Base-by-base conservation (phyloP, 176 grass and related monocot genomes). In the Thalia dealbata region DNA sequence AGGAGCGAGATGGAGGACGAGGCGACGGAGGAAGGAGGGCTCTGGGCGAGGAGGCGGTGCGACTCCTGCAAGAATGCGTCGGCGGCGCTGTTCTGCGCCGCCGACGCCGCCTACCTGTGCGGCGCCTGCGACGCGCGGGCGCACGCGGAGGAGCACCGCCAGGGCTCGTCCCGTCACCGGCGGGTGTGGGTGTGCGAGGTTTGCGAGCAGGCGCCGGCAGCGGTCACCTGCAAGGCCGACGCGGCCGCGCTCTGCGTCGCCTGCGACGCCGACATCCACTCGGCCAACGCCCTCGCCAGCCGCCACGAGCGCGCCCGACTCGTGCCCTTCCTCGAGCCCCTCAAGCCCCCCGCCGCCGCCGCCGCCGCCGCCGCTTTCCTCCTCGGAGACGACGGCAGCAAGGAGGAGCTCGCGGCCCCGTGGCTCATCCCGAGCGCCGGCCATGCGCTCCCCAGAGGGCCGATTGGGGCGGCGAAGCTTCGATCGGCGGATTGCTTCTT, bases 261-360 rank as follows among this genome's bases (percentile, higher is more conserved):
- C 42, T 96, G 89, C 24, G 92, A 96, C 70, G 76, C 50, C 5
- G 76, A 76, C n/a, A 78, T 87, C 63, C 91, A 91, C 85, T 87
- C 88, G 16, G 71, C 88, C 44, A 91, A 91, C 76, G 79, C 77
- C 41, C 83, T 96, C 0, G 88, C 88, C 1, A 41, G 69, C 76
- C 78, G 86, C 69, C 88, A 88, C 69, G 82, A 82, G 25, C 70
- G 83, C 4, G 50, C 82, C 28, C 88, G 86, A 16, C 10, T 70
- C 68, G 44, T 70, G 3, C 44, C 68, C 12, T 70, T 70, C 44
- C 44, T 70, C 68, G 68, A 70, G 42, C 68, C 68, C n/a, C 68
- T 70, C 44, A 50, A 70, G 68, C 61, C 61, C 26, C 26, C 68
- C 21, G 3, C 68, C 10, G 42, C 67, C 1, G 15, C 43, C 2